These are phyloP conservation scores for Fusarium foetens DNA, from an alignment of 2,329 filamentous ascomycete genomes.

Conservation along the genomic window DNA sequence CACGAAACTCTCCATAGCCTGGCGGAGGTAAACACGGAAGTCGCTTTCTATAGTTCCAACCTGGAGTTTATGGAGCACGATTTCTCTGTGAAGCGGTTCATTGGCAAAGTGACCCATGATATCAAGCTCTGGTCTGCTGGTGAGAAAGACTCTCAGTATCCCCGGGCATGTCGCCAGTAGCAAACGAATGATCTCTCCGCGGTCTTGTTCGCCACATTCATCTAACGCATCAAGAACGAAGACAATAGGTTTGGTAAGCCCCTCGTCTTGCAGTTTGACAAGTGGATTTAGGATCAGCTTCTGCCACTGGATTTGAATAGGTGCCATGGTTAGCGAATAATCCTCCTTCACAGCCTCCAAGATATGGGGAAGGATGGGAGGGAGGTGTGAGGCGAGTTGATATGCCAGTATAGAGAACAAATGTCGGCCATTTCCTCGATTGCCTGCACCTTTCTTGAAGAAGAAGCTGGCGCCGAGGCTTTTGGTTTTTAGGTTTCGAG, in stretches of 20 bases:
- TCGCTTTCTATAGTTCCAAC: background rate
- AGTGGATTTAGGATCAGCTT: constrained; percentile 17
- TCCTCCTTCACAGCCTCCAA: background rate
- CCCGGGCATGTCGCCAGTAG: accelerated
- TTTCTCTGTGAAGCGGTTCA: background rate
- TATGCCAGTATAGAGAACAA: constrained; percentile 50
- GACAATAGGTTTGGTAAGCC: accelerated
- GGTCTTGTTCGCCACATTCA: constrained; percentile 31
- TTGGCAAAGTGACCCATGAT: background rate
- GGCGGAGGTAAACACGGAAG: background rate
- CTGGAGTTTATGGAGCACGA: background rate
- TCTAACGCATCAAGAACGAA: constrained; percentile 49
- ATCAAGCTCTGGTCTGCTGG: background rate
- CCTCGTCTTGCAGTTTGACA: accelerated
- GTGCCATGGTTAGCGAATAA: background rate
- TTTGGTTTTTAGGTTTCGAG: background rate
- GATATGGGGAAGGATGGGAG: constrained; percentile 38
- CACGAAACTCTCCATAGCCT: accelerated
- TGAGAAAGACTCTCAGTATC: background rate
- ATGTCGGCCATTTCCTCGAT: background rate
- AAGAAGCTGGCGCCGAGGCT: background rate
- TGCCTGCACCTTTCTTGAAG: background rate
- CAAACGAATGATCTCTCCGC: accelerated
- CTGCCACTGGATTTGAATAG: background rate
- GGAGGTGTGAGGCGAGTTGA: constrained; percentile 42